Evolutionary conservation across 495 filamentous ascomycete genomes (phyloP).

Genomic region (Apodospora peruviana): DNA sequence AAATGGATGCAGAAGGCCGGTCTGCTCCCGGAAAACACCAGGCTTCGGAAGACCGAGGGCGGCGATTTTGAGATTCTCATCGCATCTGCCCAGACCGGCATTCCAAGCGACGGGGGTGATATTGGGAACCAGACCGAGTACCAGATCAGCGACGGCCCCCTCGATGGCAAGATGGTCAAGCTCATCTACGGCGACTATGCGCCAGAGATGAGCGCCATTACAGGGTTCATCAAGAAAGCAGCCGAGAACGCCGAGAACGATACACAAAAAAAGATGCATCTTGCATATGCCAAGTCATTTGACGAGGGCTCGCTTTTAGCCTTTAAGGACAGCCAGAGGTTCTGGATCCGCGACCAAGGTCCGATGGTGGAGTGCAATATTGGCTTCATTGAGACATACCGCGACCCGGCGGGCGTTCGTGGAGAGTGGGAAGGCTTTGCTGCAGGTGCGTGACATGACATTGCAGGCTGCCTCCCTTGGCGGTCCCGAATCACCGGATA

Average conservation of each 20-base stretch:
- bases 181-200: slow-evolving; percentile 81
- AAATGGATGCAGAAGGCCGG: slow-evolving; percentile 71
- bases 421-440: slow-evolving; percentile 98
- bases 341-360: slow-evolving; percentile 89
- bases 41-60: slow-evolving; percentile 66
- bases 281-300: slow-evolving; percentile 80
- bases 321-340: slow-evolving; percentile 85
- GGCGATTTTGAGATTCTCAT: slow-evolving; percentile 78
- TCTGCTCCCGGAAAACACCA: slow-evolving; percentile 75
- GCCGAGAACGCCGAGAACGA: slow-evolving; percentile 74
- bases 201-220: slow-evolving; percentile 74
- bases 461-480: background rate
- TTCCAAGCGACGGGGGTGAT: slow-evolving; percentile 58
- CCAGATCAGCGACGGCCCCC: slow-evolving; percentile 53
- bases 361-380: slow-evolving; percentile 87
- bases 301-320: slow-evolving; percentile 75
- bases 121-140: slow-evolving; percentile 61
- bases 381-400: slow-evolving; percentile 94
- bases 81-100: slow-evolving; percentile 55
- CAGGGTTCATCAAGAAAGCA: slow-evolving; percentile 64
- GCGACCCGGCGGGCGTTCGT: slow-evolving; percentile 85
- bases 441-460: slow-evolving; percentile 34
- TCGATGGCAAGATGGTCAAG: slow-evolving; percentile 61
- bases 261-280: slow-evolving; percentile 77
- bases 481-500: background rate